These are phyloP conservation scores for Aaosphaeria pasadenensis DNA, from an alignment of 2,329 filamentous ascomycete species.

Conservation along the genomic window DNA sequence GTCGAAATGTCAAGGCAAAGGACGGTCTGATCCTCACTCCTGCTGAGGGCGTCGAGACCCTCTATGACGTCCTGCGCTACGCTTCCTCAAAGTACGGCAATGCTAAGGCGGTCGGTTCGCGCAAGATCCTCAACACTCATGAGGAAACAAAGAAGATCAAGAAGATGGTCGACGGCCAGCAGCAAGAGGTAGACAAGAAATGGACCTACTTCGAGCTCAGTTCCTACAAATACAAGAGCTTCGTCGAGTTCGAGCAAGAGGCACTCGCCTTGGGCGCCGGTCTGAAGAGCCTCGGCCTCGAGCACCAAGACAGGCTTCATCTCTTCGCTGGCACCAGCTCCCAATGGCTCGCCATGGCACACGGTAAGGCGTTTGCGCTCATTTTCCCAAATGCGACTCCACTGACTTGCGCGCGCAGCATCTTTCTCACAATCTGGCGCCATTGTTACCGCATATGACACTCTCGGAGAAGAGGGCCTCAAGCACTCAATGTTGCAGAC, in stretches of 20 bases:
- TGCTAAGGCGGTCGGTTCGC: conserved; percentile 58
- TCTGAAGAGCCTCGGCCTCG: conserved; percentile 70
- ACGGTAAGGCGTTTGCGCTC: conserved; percentile 47
- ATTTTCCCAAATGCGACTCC: neutral
- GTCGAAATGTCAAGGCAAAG: conserved; percentile 69
- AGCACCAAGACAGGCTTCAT: conserved; percentile 67
- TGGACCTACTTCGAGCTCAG: conserved; percentile 89
- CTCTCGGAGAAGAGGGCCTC: conserved; percentile 78
- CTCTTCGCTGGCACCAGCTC: conserved; percentile 78
- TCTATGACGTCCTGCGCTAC: conserved; percentile 74
- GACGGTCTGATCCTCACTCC: conserved; percentile 67
- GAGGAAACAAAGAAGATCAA: conserved; percentile 84
- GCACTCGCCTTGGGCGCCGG: conserved; percentile 69
- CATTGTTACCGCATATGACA: conserved; percentile 94
- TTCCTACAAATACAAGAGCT: conserved; percentile 72
- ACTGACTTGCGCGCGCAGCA: conserved; percentile 32
- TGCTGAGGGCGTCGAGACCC: conserved; percentile 67
- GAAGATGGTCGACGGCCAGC: conserved; percentile 80
- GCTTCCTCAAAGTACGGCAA: conserved; percentile 58
- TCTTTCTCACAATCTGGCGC: conserved; percentile 80
- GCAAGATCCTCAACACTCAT: conserved; percentile 73
- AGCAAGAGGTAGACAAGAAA: conserved; percentile 80
- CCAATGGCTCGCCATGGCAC: conserved; percentile 81
- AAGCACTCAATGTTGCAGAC: conserved; percentile 84
- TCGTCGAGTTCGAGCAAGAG: conserved; percentile 72